phyloP scores from a whole-genome alignment of 2,329 filamentous ascomycete species.

The Fusarium decemcellulare region DNA sequence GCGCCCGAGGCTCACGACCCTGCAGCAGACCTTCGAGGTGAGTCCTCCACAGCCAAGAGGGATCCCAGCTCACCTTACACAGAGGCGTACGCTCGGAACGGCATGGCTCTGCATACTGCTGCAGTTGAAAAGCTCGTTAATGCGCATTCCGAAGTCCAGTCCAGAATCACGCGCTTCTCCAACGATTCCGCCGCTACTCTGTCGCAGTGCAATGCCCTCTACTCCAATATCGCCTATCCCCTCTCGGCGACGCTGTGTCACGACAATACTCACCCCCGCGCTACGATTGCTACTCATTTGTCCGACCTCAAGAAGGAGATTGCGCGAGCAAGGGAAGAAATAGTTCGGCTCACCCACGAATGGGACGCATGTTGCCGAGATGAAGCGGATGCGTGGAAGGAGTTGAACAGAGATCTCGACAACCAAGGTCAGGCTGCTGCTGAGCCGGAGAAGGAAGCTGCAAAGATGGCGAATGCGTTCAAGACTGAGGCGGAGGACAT shows the following conservation, averaged over 20 bases:
- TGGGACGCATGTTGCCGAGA: constrained; percentile 45
- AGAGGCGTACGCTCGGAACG: constrained; percentile 46
- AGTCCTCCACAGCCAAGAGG: background rate
- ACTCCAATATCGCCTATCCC: constrained; percentile 51
- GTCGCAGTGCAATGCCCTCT: constrained; percentile 41
- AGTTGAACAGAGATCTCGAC: constrained; percentile 12
- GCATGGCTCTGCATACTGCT: constrained; percentile 20
- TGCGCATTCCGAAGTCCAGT: constrained; percentile 40
- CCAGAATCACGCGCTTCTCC: constrained; percentile 39
- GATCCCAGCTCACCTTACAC: background rate
- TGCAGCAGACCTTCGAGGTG: constrained; percentile 40
- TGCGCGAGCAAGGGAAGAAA: constrained; percentile 38
- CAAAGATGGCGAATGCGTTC: constrained; percentile 8
- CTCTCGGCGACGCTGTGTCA: constrained; percentile 51
- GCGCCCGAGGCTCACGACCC: background rate
- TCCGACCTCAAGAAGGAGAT: constrained; percentile 40
- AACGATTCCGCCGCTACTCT: constrained; percentile 31
- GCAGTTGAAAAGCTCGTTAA: constrained; percentile 35
- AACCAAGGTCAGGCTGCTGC: background rate
- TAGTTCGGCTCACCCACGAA: constrained; percentile 40
- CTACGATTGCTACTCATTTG: constrained; percentile 47
- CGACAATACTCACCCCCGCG: constrained; percentile 38
- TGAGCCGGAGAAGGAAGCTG: constrained; percentile 2
- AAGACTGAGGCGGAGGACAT: constrained; percentile 44
- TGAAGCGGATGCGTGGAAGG: constrained; percentile 39